Evolutionary conservation across 192 early-diverging fungal species (phyloP).

Genomic region (Cetraspora pellucida): DNA sequence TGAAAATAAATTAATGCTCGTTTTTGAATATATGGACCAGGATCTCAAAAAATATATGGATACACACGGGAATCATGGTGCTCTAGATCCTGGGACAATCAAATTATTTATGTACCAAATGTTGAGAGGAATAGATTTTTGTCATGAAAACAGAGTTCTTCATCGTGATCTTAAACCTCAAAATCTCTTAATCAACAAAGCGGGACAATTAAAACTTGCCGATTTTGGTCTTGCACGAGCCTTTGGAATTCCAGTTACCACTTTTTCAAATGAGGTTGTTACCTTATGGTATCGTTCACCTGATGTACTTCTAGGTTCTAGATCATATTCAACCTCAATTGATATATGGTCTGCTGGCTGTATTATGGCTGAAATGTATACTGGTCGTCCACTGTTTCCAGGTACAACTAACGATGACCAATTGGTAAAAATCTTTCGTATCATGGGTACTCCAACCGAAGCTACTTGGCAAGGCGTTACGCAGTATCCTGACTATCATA

Average conservation of each 20-base stretch:
- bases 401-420: slow-evolving; percentile 84
- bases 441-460: slow-evolving; percentile 79
- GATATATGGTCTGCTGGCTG: slow-evolving; percentile 99
- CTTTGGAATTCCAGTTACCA: slow-evolving; percentile 86
- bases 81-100: slow-evolving; percentile 63
- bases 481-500: slow-evolving; percentile 72
- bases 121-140: slow-evolving; percentile 79
- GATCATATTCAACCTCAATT: slow-evolving; percentile 92
- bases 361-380: slow-evolving; percentile 95
- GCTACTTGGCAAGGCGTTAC: slow-evolving; percentile 75
- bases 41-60: slow-evolving; percentile 90
- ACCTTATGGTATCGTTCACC: slow-evolving; percentile 98
- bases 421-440: slow-evolving; percentile 75
- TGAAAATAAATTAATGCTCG: slow-evolving; percentile 81
- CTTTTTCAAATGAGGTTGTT: slow-evolving; percentile 98
- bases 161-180: slow-evolving; percentile 88
- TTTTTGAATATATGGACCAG: slow-evolving; percentile 88
- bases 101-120: slow-evolving; percentile 85
- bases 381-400: slow-evolving; percentile 78
- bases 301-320: slow-evolving; percentile 94
- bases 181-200: slow-evolving; percentile 79
- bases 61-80: slow-evolving; percentile 65
- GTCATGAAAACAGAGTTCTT: slow-evolving; percentile 82
- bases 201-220: slow-evolving; percentile 81
- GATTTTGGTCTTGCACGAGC: slow-evolving; percentile 84